Percentiles rank a stretch among this genome's conserved stretches.
Conservation (phyloP, 148 eudicot genomes). For the Amaranthus hypochondriacus region DNA sequence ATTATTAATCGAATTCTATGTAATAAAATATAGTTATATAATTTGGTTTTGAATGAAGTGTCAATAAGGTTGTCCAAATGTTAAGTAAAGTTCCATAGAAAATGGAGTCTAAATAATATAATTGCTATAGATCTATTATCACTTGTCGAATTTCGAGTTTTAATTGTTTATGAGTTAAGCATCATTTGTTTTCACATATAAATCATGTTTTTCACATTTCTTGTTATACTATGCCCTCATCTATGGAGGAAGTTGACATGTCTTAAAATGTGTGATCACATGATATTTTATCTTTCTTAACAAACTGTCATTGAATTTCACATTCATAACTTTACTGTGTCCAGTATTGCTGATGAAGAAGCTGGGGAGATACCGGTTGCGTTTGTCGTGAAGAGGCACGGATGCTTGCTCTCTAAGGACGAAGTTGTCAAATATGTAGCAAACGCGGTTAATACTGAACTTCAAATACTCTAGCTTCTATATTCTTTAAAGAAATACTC, state of each 20-base stretch:
- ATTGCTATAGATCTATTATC: not conserved
- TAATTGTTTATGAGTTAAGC: not conserved
- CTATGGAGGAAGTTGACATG: not conserved
- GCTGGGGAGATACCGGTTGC: constrained; percentile 93
- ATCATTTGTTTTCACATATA: not conserved
- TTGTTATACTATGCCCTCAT: not conserved
- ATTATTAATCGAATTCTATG: not conserved
- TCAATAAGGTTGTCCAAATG: not conserved
- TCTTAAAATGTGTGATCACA: not conserved
- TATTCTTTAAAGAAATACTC: not conserved
- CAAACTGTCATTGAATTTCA: not conserved
- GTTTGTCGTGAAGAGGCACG: constrained; percentile 57
- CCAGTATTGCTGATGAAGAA: constrained; percentile 57
- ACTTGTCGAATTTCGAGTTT: not conserved
- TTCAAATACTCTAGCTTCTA: not conserved
- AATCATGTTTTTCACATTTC: not conserved
- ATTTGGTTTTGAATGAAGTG: not conserved
- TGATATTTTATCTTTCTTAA: not conserved
- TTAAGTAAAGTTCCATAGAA: not conserved
- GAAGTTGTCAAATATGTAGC: constrained; percentile 55
- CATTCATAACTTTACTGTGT: constrained; percentile 9
- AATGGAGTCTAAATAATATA: not conserved
- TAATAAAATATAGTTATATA: not conserved
- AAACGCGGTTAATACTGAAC: constrained; percentile 41
- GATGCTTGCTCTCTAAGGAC: constrained; percentile 44